phyloP scores from a whole-genome alignment of 2,329 filamentous ascomycete genomes.

The Cladophialophora yegresii region DNA sequence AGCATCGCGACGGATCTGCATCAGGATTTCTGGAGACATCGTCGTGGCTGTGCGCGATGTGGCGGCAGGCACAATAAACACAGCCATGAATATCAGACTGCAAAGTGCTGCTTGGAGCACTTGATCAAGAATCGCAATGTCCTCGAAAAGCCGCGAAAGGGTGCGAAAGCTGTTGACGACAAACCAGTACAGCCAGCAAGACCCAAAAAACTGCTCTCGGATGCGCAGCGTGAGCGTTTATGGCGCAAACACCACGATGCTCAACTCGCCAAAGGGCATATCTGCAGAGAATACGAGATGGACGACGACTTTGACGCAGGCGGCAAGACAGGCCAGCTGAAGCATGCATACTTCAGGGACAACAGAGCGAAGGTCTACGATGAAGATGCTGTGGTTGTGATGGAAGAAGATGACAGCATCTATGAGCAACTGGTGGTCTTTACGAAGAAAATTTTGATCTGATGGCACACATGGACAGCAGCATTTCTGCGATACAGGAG shows the following conservation, averaged over 20 bases:
- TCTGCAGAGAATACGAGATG: conserved; percentile 22
- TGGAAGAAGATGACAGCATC: neutral
- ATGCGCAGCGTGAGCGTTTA: neutral
- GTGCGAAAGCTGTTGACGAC: conserved; percentile 8
- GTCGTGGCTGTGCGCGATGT: conserved; percentile 62
- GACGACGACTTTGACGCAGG: conserved; percentile 33
- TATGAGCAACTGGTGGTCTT: neutral
- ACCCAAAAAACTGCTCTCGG: neutral
- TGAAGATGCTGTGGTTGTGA: neutral
- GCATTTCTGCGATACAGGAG: neutral
- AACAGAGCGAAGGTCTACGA: conserved; percentile 11
- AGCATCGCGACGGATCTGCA: conserved; percentile 63
- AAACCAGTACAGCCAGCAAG: conserved; percentile 3
- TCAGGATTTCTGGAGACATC: conserved; percentile 63
- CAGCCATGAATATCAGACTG: conserved; percentile 64
- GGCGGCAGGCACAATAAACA: conserved; percentile 59
- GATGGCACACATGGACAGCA: neutral
- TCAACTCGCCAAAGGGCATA: conserved; percentile 8
- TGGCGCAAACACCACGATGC: conserved; percentile 9
- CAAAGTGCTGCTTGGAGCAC: conserved; percentile 26
- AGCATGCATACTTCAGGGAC: conserved; percentile 17
- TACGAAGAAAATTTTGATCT: neutral
- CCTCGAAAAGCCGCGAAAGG: neutral
- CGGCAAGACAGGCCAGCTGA: neutral
- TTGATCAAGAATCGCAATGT: neutral